Base-by-base conservation (phyloP, 257 asterid genomes). In the Echium plantagineum region DNA sequence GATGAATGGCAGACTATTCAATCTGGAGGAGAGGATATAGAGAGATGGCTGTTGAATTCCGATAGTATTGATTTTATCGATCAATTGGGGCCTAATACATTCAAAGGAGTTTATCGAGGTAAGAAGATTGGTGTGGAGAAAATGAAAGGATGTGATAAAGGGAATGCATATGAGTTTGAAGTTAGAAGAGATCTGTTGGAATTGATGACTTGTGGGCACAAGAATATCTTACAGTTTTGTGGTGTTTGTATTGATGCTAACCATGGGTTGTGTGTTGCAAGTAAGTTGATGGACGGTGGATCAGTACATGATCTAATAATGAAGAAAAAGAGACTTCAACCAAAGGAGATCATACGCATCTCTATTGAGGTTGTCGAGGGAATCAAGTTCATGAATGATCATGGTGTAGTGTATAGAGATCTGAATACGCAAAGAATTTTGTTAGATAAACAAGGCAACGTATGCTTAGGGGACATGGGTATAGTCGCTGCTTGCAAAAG, bases 401-500 rank as follows among this genome's bases (percentile, higher is more conserved):
- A 93, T 56, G 97, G 94, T 52, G 79, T 86, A 42, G 72, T 95
- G 30, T 93, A 84, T 64, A 77, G 84, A 75, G 98, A 86, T 70
- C 90, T 93, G 71, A 93, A 93, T 69, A 81, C 94, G 0, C 98
- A 86, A 69, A 78, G 88, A 78, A 84, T 93, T 63, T 76, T 89
- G 70, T 68, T 93, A 32, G 96, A 88, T 72, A 93, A 84, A 75
- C 80, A 80, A 22, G 90, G 97, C 69, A 85, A 81, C 67, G 94
- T 89, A 73, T 93, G 98, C 74, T 73, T 93, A 71, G 97, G 98
- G 0, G 98, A 89, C 66, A 84, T 93, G 95, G 98, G 98, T 56
- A 81, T 93, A 42, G 81, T 93, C 46, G 68, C 85, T 62, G 94
- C 97, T 73, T 86, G 97, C 81, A 89, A 87, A 62, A 81, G 93